Conservation (phyloP, 2,329 filamentous ascomycete genomes). For the Claviceps fusiformis region DNA sequence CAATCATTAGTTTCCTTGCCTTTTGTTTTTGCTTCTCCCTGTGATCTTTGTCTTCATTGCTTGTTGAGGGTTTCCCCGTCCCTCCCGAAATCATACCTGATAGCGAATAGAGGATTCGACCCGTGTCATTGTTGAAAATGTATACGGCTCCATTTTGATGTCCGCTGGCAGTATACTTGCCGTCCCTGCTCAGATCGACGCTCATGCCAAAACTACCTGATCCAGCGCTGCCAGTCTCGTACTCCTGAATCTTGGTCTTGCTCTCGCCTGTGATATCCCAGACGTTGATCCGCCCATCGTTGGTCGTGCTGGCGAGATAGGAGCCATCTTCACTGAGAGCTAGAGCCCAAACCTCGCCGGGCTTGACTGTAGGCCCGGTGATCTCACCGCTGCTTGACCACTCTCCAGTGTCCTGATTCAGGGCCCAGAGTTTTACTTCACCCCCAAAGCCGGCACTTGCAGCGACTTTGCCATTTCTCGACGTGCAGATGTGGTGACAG, state of each 20-base stretch:
- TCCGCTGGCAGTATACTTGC: conserved; percentile 75
- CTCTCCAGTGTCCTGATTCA: conserved; percentile 41
- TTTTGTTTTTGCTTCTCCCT: neutral
- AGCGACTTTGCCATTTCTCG: conserved; percentile 54
- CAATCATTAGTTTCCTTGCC: neutral
- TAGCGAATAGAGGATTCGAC: conserved; percentile 72
- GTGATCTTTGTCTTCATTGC: neutral
- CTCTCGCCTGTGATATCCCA: conserved; percentile 55
- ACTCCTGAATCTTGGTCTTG: conserved; percentile 58
- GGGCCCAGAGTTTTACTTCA: conserved; percentile 71
- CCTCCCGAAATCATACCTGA: conserved; percentile 39
- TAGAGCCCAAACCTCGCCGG: conserved; percentile 74
- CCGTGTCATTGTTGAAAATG: conserved; percentile 87
- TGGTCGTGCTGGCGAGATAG: conserved; percentile 75
- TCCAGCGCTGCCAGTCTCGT: conserved; percentile 57
- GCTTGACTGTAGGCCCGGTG: conserved; percentile 31
- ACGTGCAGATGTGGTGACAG: conserved; percentile 75
- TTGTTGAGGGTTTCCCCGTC: neutral
- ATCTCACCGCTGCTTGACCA: conserved; percentile 34
- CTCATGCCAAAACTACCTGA: conserved; percentile 85
- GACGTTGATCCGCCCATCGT: conserved; percentile 78
- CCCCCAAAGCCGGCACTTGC: conserved; percentile 84
- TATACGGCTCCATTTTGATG: conserved; percentile 89
- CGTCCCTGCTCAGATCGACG: conserved; percentile 68
- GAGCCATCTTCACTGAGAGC: conserved; percentile 72